Base-by-base conservation (phyloP, 768 basidiomycete species). In the Boletus subcaerulescens region DNA sequence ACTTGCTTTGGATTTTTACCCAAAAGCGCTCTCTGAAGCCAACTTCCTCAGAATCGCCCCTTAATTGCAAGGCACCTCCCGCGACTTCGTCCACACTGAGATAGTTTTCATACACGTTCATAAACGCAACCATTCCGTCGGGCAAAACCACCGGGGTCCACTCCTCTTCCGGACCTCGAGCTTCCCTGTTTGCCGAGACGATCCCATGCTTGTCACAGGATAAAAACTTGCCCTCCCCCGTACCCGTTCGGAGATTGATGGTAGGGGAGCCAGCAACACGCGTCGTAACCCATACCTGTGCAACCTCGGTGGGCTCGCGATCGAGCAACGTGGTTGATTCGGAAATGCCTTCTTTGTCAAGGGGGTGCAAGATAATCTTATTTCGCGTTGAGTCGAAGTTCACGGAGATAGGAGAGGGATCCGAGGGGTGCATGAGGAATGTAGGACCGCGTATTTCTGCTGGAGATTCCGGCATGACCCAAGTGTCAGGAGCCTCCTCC, bases 201-300 rank as follows among this genome's bases (percentile, higher is more conserved):
- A 93, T 75, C 8, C 93, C 93, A 63, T 91, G 85, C 57, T 85
- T 79, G 74, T 95, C 91, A 72, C 88, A 91, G 9, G 90, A 92
- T 45, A 97, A 74, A 69, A 94, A 97, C 71, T 93, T 93, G 11
- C 91, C 91, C 67, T 89, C 90, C 22, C 89, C 89, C n/a, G 83
- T 83, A 2, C 90, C 90, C 33, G 90, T 90, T 20, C 93, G 85
- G 55, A 96, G 73, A 67, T 95, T 96, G 66, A 96, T 81, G 12
- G 90, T 91, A 6, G 83, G 70, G 18, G 93, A 84, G 33, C 93
- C 93, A 39, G 91, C 88, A 20, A 95, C 81, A 45, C 90, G 85
- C 29, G 93, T 94, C 22, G 80, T 82, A 14, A 96, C 93, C 93
- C 93, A 96, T 13, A 96, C 93, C 65, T 95, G 92, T 18, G 87